Conservation (phyloP, 176 grass and related monocot species). For the Raddia guianensis region DNA sequence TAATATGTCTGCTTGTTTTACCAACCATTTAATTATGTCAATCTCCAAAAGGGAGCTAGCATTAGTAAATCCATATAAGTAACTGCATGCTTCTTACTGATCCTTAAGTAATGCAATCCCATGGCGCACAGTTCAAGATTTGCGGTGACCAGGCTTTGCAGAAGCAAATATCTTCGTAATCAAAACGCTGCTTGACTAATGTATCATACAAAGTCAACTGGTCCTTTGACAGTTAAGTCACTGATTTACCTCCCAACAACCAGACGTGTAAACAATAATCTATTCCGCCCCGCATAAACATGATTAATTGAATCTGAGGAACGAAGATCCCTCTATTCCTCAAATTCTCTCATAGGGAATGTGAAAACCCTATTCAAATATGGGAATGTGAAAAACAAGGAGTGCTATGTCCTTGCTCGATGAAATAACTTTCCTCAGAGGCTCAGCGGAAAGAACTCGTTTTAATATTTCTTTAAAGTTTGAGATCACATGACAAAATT, state of each 20-base stretch:
- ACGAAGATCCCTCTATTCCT: no score
- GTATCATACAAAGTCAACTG: neutral
- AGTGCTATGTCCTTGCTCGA: no score
- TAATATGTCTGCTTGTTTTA: neutral
- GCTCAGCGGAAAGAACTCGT: no score
- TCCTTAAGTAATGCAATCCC: neutral
- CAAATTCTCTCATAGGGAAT: no score
- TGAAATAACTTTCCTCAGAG: no score
- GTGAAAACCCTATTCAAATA: no score
- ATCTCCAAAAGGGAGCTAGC: neutral
- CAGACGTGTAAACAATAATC: neutral
- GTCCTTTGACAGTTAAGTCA: neutral
- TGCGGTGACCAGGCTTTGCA: neutral
- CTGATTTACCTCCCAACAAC: neutral
- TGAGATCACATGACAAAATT: no score
- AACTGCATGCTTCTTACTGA: neutral
- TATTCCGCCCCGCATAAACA: neutral
- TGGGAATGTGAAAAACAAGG: no score
- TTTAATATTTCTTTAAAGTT: no score
- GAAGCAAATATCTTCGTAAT: neutral
- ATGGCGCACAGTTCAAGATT: neutral
- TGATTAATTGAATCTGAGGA: neutral
- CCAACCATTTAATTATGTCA: neutral
- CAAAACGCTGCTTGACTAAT: neutral
- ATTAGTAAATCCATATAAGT: neutral